Evolutionary conservation across 2,329 filamentous ascomycete genomes (phyloP).

Genomic region (Sporothrix pallida): DNA sequence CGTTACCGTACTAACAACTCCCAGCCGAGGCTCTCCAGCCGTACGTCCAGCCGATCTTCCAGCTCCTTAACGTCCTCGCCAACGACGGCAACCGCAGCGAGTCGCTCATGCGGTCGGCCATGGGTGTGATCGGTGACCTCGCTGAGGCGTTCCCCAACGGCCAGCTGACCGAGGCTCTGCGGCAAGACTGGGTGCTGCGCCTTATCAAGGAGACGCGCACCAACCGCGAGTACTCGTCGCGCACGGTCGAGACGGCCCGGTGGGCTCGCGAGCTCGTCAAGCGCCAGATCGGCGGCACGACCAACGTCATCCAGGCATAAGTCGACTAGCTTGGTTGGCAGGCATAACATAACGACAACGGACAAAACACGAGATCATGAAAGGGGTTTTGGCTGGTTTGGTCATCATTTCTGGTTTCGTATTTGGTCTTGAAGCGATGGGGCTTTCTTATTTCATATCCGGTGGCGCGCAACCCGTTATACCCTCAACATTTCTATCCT

Average conservation of each 20-base stretch:
- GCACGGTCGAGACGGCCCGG: constrained; percentile 91
- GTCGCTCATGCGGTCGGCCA: constrained; percentile 86
- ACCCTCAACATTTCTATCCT: background rate
- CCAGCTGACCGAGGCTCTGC: constrained; percentile 83
- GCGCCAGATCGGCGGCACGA: constrained; percentile 71
- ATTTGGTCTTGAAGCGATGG: background rate
- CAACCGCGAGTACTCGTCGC: constrained; percentile 82
- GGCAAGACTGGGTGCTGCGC: constrained; percentile 84
- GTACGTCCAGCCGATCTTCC: constrained; percentile 85
- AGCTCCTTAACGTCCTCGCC: constrained; percentile 80
- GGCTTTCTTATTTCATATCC: background rate
- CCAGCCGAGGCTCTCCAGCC: constrained; percentile 73
- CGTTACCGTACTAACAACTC: constrained; percentile 42
- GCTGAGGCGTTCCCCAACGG: constrained; percentile 92
- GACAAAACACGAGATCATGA: background rate
- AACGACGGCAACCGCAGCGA: constrained; percentile 88
- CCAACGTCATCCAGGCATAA: constrained; percentile 59
- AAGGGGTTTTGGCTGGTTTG: background rate
- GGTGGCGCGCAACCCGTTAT: constrained; percentile 18
- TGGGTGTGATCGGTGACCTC: constrained; percentile 97
- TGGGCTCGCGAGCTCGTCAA: constrained; percentile 99
- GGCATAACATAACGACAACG: too few species aligned
- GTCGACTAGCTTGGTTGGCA: too few species aligned
- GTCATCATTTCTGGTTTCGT: constrained; percentile 3
- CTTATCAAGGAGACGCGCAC: constrained; percentile 92